A percentile compares a stretch with the other conserved stretches of the same genome.
Conservation (phyloP, 1,139 yeast species). For the Petasospora rhodanensis region DNA sequence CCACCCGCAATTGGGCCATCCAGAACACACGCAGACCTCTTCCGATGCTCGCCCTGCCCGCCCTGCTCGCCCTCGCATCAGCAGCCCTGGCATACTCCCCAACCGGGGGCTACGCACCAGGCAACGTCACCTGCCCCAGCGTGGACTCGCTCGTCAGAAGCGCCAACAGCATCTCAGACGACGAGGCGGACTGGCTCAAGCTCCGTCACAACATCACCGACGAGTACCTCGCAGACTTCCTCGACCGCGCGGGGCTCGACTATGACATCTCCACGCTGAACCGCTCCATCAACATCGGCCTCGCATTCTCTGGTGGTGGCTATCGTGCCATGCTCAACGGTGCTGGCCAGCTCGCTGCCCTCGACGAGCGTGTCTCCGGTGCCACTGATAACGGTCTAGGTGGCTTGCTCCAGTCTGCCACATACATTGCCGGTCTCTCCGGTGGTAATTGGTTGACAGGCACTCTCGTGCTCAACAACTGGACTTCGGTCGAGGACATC, state of each 20-base stretch:
- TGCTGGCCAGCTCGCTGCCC: conserved; percentile 81
- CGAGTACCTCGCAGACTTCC: conserved; percentile 49
- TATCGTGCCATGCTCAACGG: conserved; percentile 87
- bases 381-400: conserved; percentile 64
- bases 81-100: conserved; percentile 66
- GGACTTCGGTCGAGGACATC: conserved; percentile 65
- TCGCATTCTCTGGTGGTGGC: conserved; percentile 90
- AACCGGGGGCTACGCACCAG: conserved; percentile 64
- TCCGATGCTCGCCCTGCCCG: too few relatives aligned
- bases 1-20: too few relatives aligned
- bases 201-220: conserved; percentile 50
- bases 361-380: conserved; percentile 67
- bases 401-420: conserved; percentile 68
- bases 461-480: conserved; percentile 74
- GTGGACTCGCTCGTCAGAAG: conserved; percentile 33
- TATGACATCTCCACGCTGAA: conserved; percentile 46
- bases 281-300: conserved; percentile 49
- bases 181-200: conserved; percentile 32
- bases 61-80: too few relatives aligned
- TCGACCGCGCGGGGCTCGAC: conserved; percentile 55
- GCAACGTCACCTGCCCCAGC: conserved; percentile 51
- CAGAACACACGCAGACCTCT: too few relatives aligned
- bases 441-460: conserved; percentile 91
- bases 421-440: conserved; percentile 74
- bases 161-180: conserved; percentile 28